These are phyloP conservation scores for Paecilomyces dactylethromorphus DNA, from an alignment of 2,329 filamentous ascomycete genomes.

Conservation along the genomic window DNA sequence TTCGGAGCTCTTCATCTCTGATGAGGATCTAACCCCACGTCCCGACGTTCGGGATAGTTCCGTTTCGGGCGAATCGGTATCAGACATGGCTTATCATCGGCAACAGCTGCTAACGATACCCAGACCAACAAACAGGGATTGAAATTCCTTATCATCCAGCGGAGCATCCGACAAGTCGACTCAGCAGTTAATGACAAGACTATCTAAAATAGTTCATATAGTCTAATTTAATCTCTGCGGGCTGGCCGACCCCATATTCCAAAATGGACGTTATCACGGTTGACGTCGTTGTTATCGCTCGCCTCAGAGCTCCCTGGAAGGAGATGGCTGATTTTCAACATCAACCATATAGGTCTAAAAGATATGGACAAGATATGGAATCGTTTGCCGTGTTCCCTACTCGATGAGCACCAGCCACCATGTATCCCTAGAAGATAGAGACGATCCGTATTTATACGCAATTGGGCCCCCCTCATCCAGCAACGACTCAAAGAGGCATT, in stretches of 20 bases:
- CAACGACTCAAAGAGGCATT: neutral
- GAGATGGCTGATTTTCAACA: neutral
- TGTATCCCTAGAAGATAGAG: neutral
- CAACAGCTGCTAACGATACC: neutral
- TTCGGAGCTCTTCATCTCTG: neutral
- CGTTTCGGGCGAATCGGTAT: neutral
- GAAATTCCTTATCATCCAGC: neutral
- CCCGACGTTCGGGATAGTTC: neutral
- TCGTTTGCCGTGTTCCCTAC: neutral
- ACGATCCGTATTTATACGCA: neutral
- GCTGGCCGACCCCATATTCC: neutral
- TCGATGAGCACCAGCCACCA: neutral
- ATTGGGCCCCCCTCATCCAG: neutral
- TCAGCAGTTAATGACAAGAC: neutral
- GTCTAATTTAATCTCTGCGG: neutral
- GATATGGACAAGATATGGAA: neutral
- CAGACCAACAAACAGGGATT: neutral
- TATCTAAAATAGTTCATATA: neutral
- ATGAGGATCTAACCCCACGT: neutral
- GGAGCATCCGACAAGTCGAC: neutral
- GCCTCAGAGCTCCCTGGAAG: neutral
- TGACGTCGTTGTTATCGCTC: neutral
- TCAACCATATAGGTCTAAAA: too few species aligned
- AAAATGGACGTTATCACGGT: neutral
- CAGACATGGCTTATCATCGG: neutral